Evolutionary conservation across 192 early-diverging fungal species (phyloP), one percentile per base, ranked within the genome.

Genomic region (Backusella psychrophila): DNA sequence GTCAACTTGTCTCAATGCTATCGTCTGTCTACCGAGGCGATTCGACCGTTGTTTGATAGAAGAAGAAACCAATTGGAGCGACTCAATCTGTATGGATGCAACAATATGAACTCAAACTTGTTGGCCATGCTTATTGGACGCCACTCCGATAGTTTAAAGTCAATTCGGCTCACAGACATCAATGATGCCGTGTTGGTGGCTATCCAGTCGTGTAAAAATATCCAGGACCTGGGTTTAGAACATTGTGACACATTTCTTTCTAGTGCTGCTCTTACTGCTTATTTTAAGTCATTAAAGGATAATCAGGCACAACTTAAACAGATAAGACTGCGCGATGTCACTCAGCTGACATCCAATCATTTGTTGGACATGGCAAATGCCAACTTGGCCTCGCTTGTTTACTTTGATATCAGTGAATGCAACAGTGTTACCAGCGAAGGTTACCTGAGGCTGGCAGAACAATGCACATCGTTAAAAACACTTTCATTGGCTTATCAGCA

Each of bases 1-100:
- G 42, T 81, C 3, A 76, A 81, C 41, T 34, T 81, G 14, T 81
- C 80, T 31, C 80, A 77, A 41, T 81, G 80, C 29, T 81, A 81
- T 21, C 71, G 75, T 38, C 52, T 81, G 23, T 77, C 80, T 11
- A 77, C 80, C 5, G 72, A 81, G 26, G 80, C 80, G 26, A 81
- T 81, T 33, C 72, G 56, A 21, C 80, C 80, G 1, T 38, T 81
- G 4, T 46, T 81, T 8, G 36, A 65, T 39, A 74, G 72, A 65
- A 72, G 53, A 15, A 66, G 11, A 11, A 39, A 66, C 35, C 71
- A 67, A 29, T 38, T 81, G 14, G 68, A 81, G 49, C 73, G 52
- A 2, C 59, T 81, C 0, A 81, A 72, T 17, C 41, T 81, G 1
- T 81, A 81, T 59, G 80, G 80, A 5, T 81, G 80, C 23, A 72